A percentile compares a stretch with the other conserved stretches of the same genome.
phyloP scores from a whole-genome alignment of 768 basidiomycete species.

The Lactarius hengduanensis region DNA sequence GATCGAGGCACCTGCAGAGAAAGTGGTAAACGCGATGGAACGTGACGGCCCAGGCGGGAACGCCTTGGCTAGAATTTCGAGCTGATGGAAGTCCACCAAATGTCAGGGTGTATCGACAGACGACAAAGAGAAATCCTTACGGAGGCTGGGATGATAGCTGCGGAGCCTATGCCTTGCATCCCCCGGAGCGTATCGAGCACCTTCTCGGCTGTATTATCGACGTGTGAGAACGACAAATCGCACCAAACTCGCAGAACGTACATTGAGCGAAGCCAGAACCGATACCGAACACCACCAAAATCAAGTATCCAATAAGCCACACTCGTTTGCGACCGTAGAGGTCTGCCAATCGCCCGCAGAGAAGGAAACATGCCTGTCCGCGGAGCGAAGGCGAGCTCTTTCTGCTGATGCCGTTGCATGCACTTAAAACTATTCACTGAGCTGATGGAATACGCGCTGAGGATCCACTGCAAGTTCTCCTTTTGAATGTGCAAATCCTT shows the following conservation, averaged over 20 bases:
- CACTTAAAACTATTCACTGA: constrained; percentile 43
- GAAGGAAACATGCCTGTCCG: constrained; percentile 68
- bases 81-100: constrained; percentile 37
- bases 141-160: constrained; percentile 71
- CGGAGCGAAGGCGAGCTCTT: background rate
- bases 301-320: constrained; percentile 59
- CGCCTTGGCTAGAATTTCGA: constrained; percentile 78
- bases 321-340: constrained; percentile 69
- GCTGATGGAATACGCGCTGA: constrained; percentile 65
- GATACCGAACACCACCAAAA: constrained; percentile 56
- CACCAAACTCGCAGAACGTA: constrained; percentile 29
- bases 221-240: background rate
- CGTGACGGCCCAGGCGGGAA: constrained; percentile 71
- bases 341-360: constrained; percentile 80
- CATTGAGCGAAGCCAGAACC: constrained; percentile 62
- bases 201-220: constrained; percentile 47
- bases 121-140: constrained; percentile 40
- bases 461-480: constrained; percentile 61
- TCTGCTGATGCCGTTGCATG: background rate
- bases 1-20: constrained; percentile 80
- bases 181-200: constrained; percentile 71
- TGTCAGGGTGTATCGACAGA: constrained; percentile 11
- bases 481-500: constrained; percentile 50
- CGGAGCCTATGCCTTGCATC: constrained; percentile 74
- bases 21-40: constrained; percentile 77